Percentiles rank a stretch among this genome's conserved stretches.
These are phyloP conservation scores for Neofusicoccum sp. DNA, from an alignment of 2,329 filamentous ascomycete genomes.

Conservation along the genomic window DNA sequence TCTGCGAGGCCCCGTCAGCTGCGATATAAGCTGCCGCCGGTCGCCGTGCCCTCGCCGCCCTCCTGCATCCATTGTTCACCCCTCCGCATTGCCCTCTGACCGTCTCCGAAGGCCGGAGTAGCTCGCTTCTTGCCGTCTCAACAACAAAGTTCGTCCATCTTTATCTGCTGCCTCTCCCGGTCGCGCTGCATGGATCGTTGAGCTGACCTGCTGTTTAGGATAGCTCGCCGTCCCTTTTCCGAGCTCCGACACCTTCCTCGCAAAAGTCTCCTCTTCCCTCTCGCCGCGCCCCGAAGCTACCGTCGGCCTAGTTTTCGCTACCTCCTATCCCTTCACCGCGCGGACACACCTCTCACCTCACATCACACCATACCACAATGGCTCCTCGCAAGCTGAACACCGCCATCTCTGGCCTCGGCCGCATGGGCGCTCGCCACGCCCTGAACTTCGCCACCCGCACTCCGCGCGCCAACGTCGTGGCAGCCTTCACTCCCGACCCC, in stretches of 20 bases:
- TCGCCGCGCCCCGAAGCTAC: not conserved
- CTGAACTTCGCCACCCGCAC: conserved; percentile 47
- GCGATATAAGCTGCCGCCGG: not conserved
- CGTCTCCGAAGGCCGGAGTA: not conserved
- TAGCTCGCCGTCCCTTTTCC: not conserved
- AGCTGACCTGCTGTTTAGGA: not conserved
- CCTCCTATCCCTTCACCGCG: not conserved
- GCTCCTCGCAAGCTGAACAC: conserved; percentile 43
- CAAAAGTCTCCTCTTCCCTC: not conserved
- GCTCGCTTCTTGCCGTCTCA: not conserved
- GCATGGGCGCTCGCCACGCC: conserved; percentile 52
- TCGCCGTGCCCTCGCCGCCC: not conserved
- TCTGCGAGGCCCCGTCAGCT: not conserved
- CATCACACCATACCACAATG: conserved; percentile 26
- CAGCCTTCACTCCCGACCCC: conserved; percentile 46
- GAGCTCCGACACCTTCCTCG: not conserved
- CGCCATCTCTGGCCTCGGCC: conserved; percentile 48
- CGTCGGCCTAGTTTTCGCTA: conserved; percentile 1
- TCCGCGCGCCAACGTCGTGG: conserved; percentile 46
- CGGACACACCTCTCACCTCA: not conserved
- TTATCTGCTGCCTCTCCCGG: not conserved
- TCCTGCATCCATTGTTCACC: not conserved
- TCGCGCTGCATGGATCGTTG: not conserved
- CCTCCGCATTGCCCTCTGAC: not conserved
- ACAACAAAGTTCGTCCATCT: not conserved